phyloP scores from a whole-genome alignment of 176 grass and related monocot species.

The Areca catechu region DNA sequence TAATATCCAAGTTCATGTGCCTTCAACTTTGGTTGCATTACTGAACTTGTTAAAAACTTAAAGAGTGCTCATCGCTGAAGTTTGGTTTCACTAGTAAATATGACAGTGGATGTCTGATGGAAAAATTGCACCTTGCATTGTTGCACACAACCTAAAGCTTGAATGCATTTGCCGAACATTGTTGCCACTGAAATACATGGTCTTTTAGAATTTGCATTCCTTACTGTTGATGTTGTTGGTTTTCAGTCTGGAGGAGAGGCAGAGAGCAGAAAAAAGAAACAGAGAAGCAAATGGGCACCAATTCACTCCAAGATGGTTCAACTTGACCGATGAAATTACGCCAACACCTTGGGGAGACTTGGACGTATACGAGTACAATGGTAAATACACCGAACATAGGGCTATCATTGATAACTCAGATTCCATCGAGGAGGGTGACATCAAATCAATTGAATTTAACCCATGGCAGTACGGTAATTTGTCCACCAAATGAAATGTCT shows the following conservation, averaged over 20 bases:
- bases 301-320: constrained; percentile 85
- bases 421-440: constrained; percentile 20
- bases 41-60: too few species aligned
- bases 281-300: constrained; percentile 56
- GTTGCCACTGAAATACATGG: too few species aligned
- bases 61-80: too few species aligned
- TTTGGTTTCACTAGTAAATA: too few species aligned
- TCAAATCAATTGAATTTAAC: constrained; percentile 53
- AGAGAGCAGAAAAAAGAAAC: constrained; percentile 79
- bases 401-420: constrained; percentile 40
- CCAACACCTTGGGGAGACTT: constrained; percentile 84
- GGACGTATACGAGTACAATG: constrained; percentile 87
- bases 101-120: too few species aligned
- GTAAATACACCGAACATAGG: constrained; percentile 61
- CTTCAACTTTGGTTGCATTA: too few species aligned
- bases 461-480: constrained; percentile 72
- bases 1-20: too few species aligned
- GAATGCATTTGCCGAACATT: too few species aligned
- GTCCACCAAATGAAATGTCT: constrained; percentile 23
- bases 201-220: too few species aligned
- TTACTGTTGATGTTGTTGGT: too few species aligned
- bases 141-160: too few species aligned
- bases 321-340: constrained; percentile 35
- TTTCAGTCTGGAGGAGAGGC: constrained; percentile 80
- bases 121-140: too few species aligned